These are phyloP conservation scores for Amphibolis antarctica DNA, from an alignment of 106 monocot species.

Conservation along the genomic window DNA sequence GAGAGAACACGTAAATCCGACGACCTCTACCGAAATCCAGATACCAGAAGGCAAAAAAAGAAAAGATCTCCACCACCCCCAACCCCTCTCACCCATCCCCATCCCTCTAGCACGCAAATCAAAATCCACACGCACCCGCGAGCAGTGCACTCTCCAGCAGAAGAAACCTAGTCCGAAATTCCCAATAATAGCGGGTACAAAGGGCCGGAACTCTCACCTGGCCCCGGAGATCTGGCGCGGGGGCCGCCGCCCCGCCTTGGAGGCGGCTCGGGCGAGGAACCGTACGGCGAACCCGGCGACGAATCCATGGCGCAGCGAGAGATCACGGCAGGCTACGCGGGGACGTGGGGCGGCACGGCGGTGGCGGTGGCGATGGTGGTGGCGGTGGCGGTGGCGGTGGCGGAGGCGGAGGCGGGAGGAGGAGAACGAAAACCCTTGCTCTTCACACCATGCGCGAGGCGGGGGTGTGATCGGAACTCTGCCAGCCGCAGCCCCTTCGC, in stretches of 20 bases:
- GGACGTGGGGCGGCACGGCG: neutral
- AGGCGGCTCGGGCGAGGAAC: constrained; percentile 35
- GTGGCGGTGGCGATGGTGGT: neutral
- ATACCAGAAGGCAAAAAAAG: too few species aligned
- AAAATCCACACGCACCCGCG: too few species aligned
- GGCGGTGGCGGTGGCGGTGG: neutral
- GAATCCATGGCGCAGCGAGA: constrained; percentile 32
- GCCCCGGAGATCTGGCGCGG: constrained; percentile 9
- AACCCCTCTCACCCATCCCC: neutral
- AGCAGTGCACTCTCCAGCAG: too few species aligned
- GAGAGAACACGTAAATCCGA: too few species aligned
- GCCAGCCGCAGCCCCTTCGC: too few species aligned
- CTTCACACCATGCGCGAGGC: too few species aligned
- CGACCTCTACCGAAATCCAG: too few species aligned
- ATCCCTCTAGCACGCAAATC: too few species aligned
- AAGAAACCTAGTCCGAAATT: neutral
- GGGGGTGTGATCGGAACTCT: too few species aligned
- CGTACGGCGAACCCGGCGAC: constrained; percentile 32
- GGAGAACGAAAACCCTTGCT: neutral
- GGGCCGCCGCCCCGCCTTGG: constrained; percentile 14
- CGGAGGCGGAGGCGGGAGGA: neutral
- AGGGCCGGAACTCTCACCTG: neutral
- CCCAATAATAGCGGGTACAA: neutral
- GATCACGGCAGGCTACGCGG: neutral
- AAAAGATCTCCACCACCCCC: neutral